These are phyloP conservation scores for Cryphonectria nitschkei DNA, from an alignment of 2,329 filamentous ascomycete genomes.

Conservation along the genomic window DNA sequence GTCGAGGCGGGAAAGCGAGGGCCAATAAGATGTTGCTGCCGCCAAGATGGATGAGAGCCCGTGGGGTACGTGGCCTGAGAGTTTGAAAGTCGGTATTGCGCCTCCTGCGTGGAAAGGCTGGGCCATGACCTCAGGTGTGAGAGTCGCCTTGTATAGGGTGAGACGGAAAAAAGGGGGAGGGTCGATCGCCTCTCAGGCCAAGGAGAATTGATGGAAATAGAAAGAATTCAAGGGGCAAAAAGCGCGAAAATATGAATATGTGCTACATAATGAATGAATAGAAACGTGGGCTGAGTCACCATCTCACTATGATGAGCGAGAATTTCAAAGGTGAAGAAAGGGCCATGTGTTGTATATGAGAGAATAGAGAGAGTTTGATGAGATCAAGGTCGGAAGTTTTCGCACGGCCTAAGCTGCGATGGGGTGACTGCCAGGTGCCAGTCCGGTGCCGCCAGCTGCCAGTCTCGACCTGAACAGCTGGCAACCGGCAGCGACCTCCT, in stretches of 20 bases:
- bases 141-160: neutral
- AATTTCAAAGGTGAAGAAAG: neutral
- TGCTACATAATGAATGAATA: constrained; percentile 9
- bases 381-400: constrained; percentile 11
- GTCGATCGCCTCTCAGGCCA: neutral
- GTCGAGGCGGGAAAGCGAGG: constrained; percentile 37
- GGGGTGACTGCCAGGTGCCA: neutral
- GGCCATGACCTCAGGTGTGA: constrained; percentile 19
- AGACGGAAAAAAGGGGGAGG: neutral
- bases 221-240: neutral
- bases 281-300: too few relatives aligned
- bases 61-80: constrained; percentile 11
- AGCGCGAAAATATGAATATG: neutral
- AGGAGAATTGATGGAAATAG: neutral
- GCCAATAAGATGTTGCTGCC: constrained; percentile 11
- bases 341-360: neutral
- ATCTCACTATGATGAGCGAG: neutral
- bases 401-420: constrained; percentile 4
- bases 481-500: neutral
- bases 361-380: constrained; percentile 2
- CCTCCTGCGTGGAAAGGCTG: constrained; percentile 30
- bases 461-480: too few relatives aligned
- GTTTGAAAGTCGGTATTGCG: constrained; percentile 19
- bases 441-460: neutral
- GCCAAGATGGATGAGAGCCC: constrained; percentile 6